Base-by-base conservation (phyloP, 2,329 filamentous ascomycete species). In the Fusarium pseudocircinatum region DNA sequence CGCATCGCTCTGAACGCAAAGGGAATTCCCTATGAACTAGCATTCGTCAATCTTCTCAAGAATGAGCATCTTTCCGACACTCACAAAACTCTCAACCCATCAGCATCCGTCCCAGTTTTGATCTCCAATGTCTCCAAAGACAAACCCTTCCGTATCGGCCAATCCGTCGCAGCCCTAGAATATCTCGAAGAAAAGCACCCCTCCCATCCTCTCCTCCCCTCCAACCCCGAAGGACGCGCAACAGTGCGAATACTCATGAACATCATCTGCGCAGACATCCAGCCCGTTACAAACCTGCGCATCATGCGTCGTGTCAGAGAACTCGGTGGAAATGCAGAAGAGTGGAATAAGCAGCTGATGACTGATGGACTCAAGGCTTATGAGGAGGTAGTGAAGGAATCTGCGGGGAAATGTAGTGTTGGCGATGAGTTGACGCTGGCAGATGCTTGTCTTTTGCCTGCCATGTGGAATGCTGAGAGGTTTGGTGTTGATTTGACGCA, bases 1-100 rank as follows among this genome's bases (percentile, higher is more conserved):
- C 88, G 89, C 50, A 91, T 91, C 67, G 88, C 88, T 16, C 82
- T 90, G 3, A 82, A 87, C 62, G 82, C 89, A 57, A 92, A 92
- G 73, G 77, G 77, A 28, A 84, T 91, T 59, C 72, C 82, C 6
- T 87, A 87, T 72, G 83, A 83, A 12, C 79, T 83, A 26, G 79
- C 84, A 37, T 82, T 84, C 59, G 81, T 91, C 77, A 87, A 91
- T 75, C 85, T 91, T 11, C 82, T 89, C 67, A 85, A 87, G 57
- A 80, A 82, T 69, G 87, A 90, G 50, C 89, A 91, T 50, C 76
- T 81, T 18, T 81, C 82, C 1, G 75, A 82, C 2, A 67, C 81
- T 10, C 88, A 91, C 78, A 80, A 77, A 8, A 74, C 82, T 9
- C 80, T 82, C 54, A 91, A 91, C 75, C 88, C 90, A 0, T 88